A percentile compares a stretch with the other conserved stretches of the same genome.
phyloP scores from a whole-genome alignment of 108 stramenopile species.

The Craspedostauros australis region DNA sequence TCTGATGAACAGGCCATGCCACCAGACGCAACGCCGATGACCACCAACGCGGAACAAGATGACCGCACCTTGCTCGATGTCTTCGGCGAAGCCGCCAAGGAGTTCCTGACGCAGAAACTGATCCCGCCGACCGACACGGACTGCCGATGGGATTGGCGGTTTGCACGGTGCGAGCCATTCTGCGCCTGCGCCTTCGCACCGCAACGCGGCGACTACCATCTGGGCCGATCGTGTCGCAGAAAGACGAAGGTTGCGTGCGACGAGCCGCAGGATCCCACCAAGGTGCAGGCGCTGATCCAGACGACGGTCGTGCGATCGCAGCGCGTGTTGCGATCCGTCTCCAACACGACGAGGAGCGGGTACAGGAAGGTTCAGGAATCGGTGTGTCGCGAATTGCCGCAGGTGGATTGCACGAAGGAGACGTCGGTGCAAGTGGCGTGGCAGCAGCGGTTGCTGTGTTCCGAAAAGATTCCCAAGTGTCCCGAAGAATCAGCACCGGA shows the following conservation, averaged over 20 bases:
- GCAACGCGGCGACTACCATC: constrained; percentile 69
- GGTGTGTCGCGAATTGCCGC: constrained; percentile 8
- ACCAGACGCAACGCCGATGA: background rate
- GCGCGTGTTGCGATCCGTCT: background rate
- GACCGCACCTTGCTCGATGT: constrained; percentile 72
- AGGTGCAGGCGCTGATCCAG: constrained; percentile 2
- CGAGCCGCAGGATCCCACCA: background rate
- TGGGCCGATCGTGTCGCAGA: constrained; percentile 68
- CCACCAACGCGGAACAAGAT: constrained; percentile 36
- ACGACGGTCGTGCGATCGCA: constrained; percentile 1
- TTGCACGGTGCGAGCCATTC: constrained; percentile 71
- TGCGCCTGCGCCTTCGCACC: constrained; percentile 53
- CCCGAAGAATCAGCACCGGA: too few relatives aligned
- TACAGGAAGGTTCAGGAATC: constrained; percentile 2
- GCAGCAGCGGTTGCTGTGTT: constrained; percentile 25
- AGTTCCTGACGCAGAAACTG: constrained; percentile 67
- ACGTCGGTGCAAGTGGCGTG: constrained; percentile 16
- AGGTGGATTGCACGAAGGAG: background rate
- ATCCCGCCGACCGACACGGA: constrained; percentile 25
- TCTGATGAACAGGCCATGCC: background rate
- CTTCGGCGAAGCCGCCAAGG: constrained; percentile 81
- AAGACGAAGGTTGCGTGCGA: background rate
- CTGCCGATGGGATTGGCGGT: constrained; percentile 73
- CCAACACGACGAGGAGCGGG: background rate
- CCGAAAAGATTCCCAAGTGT: constrained; percentile 7